Percentiles rank a stretch among this genome's conserved stretches.
These are phyloP conservation scores for Dryas octopetala DNA, from an alignment of 306 rosid species.

Conservation along the genomic window DNA sequence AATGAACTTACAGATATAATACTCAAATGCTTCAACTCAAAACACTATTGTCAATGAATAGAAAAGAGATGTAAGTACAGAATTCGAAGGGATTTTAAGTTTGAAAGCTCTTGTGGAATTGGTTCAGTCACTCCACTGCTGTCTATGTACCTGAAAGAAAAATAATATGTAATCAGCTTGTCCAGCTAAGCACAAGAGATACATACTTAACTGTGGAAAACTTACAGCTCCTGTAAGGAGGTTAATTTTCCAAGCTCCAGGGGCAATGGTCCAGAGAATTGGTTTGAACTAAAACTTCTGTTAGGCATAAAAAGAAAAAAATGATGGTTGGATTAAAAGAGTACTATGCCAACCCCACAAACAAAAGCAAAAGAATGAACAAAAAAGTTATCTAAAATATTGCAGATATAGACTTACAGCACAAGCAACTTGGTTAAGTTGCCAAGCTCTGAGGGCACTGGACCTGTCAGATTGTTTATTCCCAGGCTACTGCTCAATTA, in stretches of 20 bases:
- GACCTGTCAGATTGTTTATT: constrained; percentile 44
- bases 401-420: constrained; percentile 26
- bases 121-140: constrained; percentile 44
- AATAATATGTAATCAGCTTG: neutral
- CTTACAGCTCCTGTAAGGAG: constrained; percentile 33
- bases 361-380: neutral
- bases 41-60: neutral
- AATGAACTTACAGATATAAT: neutral
- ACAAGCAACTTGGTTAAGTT: constrained; percentile 33
- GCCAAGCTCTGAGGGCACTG: constrained; percentile 35
- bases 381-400: neutral
- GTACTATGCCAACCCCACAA: neutral
- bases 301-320: neutral
- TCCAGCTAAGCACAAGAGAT: neutral
- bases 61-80: constrained; percentile 22
- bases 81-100: constrained; percentile 32
- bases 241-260: constrained; percentile 27
- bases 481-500: constrained; percentile 39
- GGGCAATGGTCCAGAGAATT: constrained; percentile 34
- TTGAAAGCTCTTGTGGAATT: constrained; percentile 40
- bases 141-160: constrained; percentile 37
- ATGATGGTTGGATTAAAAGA: neutral
- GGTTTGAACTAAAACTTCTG: constrained; percentile 43
- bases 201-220: neutral
- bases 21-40: neutral